phyloP scores from a whole-genome alignment of 2,329 filamentous ascomycete species.

The Xylaria sp. region DNA sequence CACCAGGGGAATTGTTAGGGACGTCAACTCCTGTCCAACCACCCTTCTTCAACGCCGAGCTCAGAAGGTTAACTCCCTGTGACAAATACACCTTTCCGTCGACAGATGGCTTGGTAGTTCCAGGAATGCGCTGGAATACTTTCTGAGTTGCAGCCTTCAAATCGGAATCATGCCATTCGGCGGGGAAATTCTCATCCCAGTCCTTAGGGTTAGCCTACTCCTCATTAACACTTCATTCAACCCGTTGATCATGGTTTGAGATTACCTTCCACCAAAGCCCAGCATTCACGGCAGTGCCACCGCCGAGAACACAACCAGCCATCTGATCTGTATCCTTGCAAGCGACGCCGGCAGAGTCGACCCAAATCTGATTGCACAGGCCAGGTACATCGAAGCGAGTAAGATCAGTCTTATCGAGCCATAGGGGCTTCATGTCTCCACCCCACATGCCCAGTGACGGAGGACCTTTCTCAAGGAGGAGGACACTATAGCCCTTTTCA shows the following conservation, averaged over 20 bases:
- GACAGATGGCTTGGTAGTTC: slow-evolving; percentile 71
- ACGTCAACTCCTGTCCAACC: slow-evolving; percentile 71
- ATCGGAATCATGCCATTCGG: slow-evolving; percentile 74
- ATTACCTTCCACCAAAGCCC: slow-evolving; percentile 72
- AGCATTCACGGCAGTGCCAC: slow-evolving; percentile 73
- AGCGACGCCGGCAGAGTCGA: slow-evolving; percentile 69
- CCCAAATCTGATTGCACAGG: slow-evolving; percentile 77
- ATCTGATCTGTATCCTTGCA: slow-evolving; percentile 77
- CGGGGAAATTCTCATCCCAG: slow-evolving; percentile 77
- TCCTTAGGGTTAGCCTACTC: slow-evolving; percentile 69
- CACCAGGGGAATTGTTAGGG: slow-evolving; percentile 65
- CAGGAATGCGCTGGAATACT: slow-evolving; percentile 74
- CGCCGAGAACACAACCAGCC: slow-evolving; percentile 78
- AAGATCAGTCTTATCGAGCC: slow-evolving; percentile 66
- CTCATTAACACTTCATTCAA: slow-evolving; percentile 5
- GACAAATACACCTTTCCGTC: slow-evolving; percentile 74
- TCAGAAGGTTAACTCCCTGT: slow-evolving; percentile 70
- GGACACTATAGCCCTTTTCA: slow-evolving; percentile 71
- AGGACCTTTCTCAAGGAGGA: slow-evolving; percentile 70
- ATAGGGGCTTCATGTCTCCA: slow-evolving; percentile 66
- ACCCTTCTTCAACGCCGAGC: slow-evolving; percentile 64
- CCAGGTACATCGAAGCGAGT: slow-evolving; percentile 78
- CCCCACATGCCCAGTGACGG: slow-evolving; percentile 72
- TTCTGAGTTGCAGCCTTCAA: slow-evolving; percentile 66
- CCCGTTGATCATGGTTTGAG: neutral